A percentile compares a stretch with the other conserved stretches of the same genome.
phyloP scores from a whole-genome alignment of 164 flowering plant genomes.

The Cinnamomum micranthum region DNA sequence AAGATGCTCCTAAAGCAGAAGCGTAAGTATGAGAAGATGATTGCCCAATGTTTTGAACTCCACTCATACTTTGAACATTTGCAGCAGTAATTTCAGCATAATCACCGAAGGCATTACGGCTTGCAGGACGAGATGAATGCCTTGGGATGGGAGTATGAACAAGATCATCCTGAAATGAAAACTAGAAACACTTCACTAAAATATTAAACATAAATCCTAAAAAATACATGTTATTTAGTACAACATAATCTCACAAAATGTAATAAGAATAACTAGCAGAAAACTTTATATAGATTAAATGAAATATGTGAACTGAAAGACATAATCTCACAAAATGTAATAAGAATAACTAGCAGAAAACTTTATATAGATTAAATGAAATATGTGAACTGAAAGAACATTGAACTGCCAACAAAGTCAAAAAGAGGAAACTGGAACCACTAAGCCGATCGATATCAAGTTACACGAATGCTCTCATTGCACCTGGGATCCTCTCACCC shows the following conservation, averaged over 20 bases:
- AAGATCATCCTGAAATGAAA: conserved; percentile 58
- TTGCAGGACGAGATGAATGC: conserved; percentile 71
- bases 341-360: too few relatives aligned
- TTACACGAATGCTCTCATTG: too few relatives aligned
- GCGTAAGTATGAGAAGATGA: conserved; percentile 57
- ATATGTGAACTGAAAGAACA: too few relatives aligned
- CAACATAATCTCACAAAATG: background rate
- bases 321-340: background rate
- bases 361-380: too few relatives aligned
- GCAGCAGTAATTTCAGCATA: conserved; percentile 39
- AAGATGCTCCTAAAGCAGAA: conserved; percentile 66
- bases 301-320: too few relatives aligned
- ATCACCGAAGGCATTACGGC: conserved; percentile 65
- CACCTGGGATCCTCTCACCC: too few relatives aligned
- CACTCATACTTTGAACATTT: conserved; percentile 31
- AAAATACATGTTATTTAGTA: background rate
- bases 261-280: background rate
- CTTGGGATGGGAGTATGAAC: conserved; percentile 38
- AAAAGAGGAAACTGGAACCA: too few relatives aligned
- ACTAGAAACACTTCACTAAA: background rate
- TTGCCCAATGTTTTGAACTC: conserved; percentile 29
- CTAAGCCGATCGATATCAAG: too few relatives aligned
- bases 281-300: too few relatives aligned
- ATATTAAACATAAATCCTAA: background rate
- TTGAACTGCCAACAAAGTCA: too few relatives aligned